phyloP scores from a whole-genome alignment of 2,329 filamentous ascomycete species.

The Colletotrichum limetticola region DNA sequence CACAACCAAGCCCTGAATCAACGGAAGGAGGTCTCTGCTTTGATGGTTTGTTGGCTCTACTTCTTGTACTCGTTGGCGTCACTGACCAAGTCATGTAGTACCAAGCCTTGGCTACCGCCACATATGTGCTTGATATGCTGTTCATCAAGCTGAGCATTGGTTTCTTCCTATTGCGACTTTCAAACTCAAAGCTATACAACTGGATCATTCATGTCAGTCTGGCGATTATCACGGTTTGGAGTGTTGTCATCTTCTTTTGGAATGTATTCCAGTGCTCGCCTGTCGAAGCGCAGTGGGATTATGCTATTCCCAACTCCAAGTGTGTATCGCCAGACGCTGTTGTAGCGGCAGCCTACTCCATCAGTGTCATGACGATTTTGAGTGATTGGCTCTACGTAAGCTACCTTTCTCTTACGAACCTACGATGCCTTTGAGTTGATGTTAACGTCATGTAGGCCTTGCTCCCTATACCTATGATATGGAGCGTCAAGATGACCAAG shows the following conservation, averaged over 20 bases:
- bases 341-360: conserved; percentile 60
- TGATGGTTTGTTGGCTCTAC: conserved; percentile 50
- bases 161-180: conserved; percentile 61
- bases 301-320: conserved; percentile 52
- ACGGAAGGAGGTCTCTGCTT: conserved; percentile 53
- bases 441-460: conserved; percentile 50
- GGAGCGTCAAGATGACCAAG: conserved; percentile 63
- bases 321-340: conserved; percentile 58
- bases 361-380: conserved; percentile 62
- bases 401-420: neutral
- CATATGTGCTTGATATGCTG: conserved; percentile 65
- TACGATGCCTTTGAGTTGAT: neutral
- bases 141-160: conserved; percentile 67
- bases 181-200: conserved; percentile 57
- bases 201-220: conserved; percentile 59
- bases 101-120: conserved; percentile 62
- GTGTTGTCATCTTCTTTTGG: conserved; percentile 61
- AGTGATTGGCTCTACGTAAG: conserved; percentile 65
- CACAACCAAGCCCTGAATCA: conserved; percentile 58
- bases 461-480: conserved; percentile 64
- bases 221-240: conserved; percentile 58
- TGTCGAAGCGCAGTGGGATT: conserved; percentile 63
- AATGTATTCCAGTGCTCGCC: conserved; percentile 63
- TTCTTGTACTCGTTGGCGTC: neutral
- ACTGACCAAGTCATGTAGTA: conserved; percentile 47